Evolutionary conservation across 306 rosid genomes (phyloP).

Genomic region (Trichosanthes truncata): DNA sequence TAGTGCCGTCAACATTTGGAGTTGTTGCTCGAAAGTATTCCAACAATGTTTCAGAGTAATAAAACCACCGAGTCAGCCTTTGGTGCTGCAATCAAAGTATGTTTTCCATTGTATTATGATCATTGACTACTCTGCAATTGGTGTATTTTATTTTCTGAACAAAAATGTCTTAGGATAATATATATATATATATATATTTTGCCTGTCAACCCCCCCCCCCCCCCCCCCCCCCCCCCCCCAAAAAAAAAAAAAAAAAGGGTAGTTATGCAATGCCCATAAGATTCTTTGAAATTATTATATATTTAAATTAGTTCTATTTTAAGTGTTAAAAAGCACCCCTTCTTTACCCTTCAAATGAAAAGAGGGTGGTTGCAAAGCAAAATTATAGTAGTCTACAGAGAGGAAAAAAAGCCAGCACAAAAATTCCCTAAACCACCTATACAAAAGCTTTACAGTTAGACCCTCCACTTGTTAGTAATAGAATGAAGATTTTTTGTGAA

Average conservation of each 20-base stretch:
- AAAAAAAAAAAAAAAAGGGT: background rate
- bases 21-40: slow-evolving; percentile 80
- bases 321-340: background rate
- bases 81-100: slow-evolving; percentile 95
- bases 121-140: background rate
- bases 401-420: background rate
- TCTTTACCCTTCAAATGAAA: background rate
- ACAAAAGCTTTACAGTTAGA: background rate
- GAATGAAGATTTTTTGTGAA: background rate
- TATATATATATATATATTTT: background rate
- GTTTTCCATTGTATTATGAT: slow-evolving; percentile 1
- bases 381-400: background rate
- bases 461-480: background rate
- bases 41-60: slow-evolving; percentile 76
- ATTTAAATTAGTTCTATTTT: background rate
- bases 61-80: slow-evolving; percentile 91
- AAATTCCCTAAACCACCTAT: background rate
- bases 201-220: background rate
- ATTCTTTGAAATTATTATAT: background rate
- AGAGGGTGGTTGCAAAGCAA: background rate
- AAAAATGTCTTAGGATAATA: background rate
- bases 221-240: background rate
- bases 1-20: slow-evolving; percentile 95
- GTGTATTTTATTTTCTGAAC: background rate
- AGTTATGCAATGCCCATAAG: background rate